Base-by-base conservation (phyloP, 2,329 filamentous ascomycete species). In the Huntiella moniliformis region DNA sequence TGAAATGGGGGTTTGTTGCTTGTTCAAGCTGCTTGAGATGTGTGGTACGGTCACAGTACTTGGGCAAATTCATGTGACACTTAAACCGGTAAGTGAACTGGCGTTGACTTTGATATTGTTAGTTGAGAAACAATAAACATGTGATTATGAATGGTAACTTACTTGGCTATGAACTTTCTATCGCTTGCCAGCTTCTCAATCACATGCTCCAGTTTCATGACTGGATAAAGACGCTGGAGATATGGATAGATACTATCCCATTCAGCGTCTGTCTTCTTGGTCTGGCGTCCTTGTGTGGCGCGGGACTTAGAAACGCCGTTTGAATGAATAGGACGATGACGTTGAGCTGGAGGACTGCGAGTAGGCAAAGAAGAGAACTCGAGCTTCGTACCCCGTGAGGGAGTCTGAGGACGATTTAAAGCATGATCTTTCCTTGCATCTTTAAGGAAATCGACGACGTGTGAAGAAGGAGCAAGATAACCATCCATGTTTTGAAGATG, bases 11-110 rank as follows among this genome's bases (percentile, higher is more conserved):
- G 7, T 8, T 28, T 10, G 22, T 28, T 28, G 22, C 22, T 28
- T 28, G 22, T 4, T 40, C 45, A 5, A 22, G 33, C 33, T 47
- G 40, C 34, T 43, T 43, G 13, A 5, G 8, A 4, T n/a, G 5
- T 10, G 5, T 47, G 15, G 2, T 15, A 3, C 15, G n/a, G 11
- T n/a, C 51, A 44, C 55, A 54, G 42, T 60, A 60, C 38, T 60
- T 60, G 35, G 32, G 52, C 15, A 54, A 42, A 4, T 44, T 46
- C 53, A 56, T 5, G 22, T 28, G 57, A 36, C 55, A 54, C 15
- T 56, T 52, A 10, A 60, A 53, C 12, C 54, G 52, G 40, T 60
- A 58, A 11, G 56, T 53, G 41, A 55, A 55, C 32, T 60, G 58
- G 3, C 58, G 4, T 39, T 18, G 15, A 13, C 16, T 37, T 37